Base-by-base conservation (phyloP, 78 protist genomes). In the Planoprotostelium fungivorum region DNA sequence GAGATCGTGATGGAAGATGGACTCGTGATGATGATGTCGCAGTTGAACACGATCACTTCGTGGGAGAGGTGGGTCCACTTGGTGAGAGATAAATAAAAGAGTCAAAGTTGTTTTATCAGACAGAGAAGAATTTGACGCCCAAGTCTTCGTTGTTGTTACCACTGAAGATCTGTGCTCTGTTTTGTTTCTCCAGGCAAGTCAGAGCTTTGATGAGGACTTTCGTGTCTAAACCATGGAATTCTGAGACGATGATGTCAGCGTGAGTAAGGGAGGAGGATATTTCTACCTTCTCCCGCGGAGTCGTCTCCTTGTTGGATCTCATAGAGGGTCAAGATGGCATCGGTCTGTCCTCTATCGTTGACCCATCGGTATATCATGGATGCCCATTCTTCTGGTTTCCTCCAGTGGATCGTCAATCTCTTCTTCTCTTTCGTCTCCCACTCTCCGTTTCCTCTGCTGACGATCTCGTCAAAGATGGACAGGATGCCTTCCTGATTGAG, bases 121-220 rank as follows among this genome's bases (percentile, higher is more conserved):
- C n/a, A n/a, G 95, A 90, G 88, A 93, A 93, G 90, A 93, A 93
- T 35, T 93, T 93, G 38, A 93, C 95, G 85, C 95, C 95, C 38
- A 93, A 63, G 5, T 51, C 73, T 51, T 51, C 73, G 89, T 92
- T 92, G 25, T 34, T 51, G 34, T 92, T 88, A 29, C 91, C 91
- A 31, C 90, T 84, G 92, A 93, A 90, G 63, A 89, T 51, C 84
- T 93, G 95, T 39, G 93, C 93, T 36, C 89, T 93, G 35, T 36
- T 28, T 73, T 93, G 94, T 85, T 90, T 90, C 63, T 93, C 95
- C 23, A 93, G 88, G 29, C 34, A 38, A n/a, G 89, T 88, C 84
- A 93, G 38, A 35, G 95, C 28, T 63, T 93, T 93, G n/a, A 90
- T 36, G 28, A 93, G 29, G 23, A 90, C 38, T 10, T 63, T 37